Conservation (phyloP, 352 stramenopile genomes). For the Pythium monospermum region DNA sequence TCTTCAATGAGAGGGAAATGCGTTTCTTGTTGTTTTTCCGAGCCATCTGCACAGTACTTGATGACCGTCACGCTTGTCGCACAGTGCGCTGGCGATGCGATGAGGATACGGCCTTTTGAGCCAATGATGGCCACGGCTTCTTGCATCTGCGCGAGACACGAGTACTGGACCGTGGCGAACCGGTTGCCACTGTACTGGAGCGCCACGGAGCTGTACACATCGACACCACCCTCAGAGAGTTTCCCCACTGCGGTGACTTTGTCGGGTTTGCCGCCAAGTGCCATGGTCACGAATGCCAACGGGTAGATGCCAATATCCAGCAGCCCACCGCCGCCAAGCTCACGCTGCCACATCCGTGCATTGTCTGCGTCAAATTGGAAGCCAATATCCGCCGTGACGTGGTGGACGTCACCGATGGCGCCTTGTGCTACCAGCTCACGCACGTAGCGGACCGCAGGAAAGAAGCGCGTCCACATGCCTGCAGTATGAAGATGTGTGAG, state of each 20-base stretch:
- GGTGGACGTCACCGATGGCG: slow-evolving; percentile 61
- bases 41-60: slow-evolving; percentile 26
- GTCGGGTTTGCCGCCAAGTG: slow-evolving; percentile 42
- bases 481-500: too few species aligned
- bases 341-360: slow-evolving; percentile 58
- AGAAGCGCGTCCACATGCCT: slow-evolving; percentile 85
- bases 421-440: slow-evolving; percentile 46
- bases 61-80: slow-evolving; percentile 42
- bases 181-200: slow-evolving; percentile 42
- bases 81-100: slow-evolving; percentile 56
- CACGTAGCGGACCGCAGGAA: slow-evolving; percentile 60
- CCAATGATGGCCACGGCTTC: slow-evolving; percentile 78
- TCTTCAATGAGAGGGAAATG: slow-evolving; percentile 40
- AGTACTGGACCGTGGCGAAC: slow-evolving; percentile 55
- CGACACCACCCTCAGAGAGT: slow-evolving; percentile 42
- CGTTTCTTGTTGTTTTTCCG: slow-evolving; percentile 26
- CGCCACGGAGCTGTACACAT: slow-evolving; percentile 46
- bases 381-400: slow-evolving; percentile 70
- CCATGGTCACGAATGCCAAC: slow-evolving; percentile 60
- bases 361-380: slow-evolving; percentile 41
- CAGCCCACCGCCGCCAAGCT: slow-evolving; percentile 65
- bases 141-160: slow-evolving; percentile 42
- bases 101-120: slow-evolving; percentile 56
- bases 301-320: slow-evolving; percentile 80
- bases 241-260: slow-evolving; percentile 44